phyloP scores from a whole-genome alignment of 352 stramenopile genomes.

The Phytophthora syringae region DNA sequence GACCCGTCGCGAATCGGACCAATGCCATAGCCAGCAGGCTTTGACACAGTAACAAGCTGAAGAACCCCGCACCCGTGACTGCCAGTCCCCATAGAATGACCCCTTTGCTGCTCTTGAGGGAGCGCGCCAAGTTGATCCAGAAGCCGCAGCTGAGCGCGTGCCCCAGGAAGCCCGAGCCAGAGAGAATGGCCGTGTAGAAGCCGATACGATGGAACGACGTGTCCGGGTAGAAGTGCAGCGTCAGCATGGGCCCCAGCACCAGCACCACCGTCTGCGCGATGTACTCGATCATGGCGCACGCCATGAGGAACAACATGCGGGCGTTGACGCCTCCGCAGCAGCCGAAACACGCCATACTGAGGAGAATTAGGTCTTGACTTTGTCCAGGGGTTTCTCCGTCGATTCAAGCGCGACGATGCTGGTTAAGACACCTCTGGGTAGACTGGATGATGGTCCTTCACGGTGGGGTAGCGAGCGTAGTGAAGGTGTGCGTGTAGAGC shows the following conservation, averaged over 20 bases:
- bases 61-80: constrained; percentile 69
- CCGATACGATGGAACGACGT: constrained; percentile 76
- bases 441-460: not conserved
- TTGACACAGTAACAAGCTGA: constrained; percentile 80
- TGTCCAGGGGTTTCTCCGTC: constrained; percentile 14
- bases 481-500: not conserved
- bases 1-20: constrained; percentile 76
- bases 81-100: constrained; percentile 84
- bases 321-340: constrained; percentile 78
- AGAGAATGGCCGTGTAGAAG: constrained; percentile 82
- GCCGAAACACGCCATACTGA: constrained; percentile 45
- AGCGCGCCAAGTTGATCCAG: constrained; percentile 81
- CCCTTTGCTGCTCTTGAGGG: constrained; percentile 79
- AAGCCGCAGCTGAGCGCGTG: constrained; percentile 75
- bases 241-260: constrained; percentile 73
- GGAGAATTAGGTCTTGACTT: constrained; percentile 10
- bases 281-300: constrained; percentile 82
- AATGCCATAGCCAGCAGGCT: constrained; percentile 79
- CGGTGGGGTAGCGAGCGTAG: not conserved
- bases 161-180: constrained; percentile 68
- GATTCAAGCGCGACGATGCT: constrained; percentile 7
- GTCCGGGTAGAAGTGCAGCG: constrained; percentile 78
- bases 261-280: constrained; percentile 76
- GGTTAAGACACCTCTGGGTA: not conserved
- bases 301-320: constrained; percentile 82